Evolutionary conservation across 164 flowering plant genomes (phyloP).

Genomic region (Santalum album): DNA sequence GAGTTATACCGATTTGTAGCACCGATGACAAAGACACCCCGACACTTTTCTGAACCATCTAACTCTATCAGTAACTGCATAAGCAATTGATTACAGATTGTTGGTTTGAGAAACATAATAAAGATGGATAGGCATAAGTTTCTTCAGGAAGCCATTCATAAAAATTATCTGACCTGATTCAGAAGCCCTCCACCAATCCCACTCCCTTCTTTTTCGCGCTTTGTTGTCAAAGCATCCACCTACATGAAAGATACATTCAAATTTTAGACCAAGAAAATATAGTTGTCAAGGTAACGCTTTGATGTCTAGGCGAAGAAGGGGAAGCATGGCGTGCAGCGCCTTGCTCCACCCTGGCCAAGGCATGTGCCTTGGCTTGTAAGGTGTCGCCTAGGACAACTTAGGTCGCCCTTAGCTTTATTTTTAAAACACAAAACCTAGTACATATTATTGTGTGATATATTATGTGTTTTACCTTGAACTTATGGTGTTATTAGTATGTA

Average conservation of each 20-base stretch:
- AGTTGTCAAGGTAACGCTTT: no score
- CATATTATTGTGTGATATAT: no score
- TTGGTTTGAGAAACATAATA: not conserved
- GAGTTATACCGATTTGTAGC: conserved; percentile 79
- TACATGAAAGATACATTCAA: conserved; percentile 17
- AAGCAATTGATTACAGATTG: not conserved
- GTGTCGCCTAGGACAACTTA: no score
- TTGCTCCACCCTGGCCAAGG: no score
- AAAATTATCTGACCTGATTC: conserved; percentile 51
- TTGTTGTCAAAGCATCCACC: conserved; percentile 90
- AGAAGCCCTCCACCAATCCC: conserved; percentile 76
- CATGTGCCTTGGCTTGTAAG: no score
- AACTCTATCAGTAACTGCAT: conserved; percentile 82
- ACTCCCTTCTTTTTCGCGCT: conserved; percentile 79
- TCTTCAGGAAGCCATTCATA: not conserved
- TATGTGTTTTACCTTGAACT: no score
- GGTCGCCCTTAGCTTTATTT: no score
- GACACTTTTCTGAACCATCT: conserved; percentile 71
- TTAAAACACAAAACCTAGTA: no score
- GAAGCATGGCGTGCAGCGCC: no score
- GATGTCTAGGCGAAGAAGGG: no score
- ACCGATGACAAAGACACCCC: conserved; percentile 84
- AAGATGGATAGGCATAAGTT: not conserved
- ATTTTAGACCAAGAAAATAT: not conserved
- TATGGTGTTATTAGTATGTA: no score